Percentiles rank a stretch among this genome's conserved stretches.
phyloP scores from a whole-genome alignment of 2,329 filamentous ascomycete species.

The Botrytis medusae region DNA sequence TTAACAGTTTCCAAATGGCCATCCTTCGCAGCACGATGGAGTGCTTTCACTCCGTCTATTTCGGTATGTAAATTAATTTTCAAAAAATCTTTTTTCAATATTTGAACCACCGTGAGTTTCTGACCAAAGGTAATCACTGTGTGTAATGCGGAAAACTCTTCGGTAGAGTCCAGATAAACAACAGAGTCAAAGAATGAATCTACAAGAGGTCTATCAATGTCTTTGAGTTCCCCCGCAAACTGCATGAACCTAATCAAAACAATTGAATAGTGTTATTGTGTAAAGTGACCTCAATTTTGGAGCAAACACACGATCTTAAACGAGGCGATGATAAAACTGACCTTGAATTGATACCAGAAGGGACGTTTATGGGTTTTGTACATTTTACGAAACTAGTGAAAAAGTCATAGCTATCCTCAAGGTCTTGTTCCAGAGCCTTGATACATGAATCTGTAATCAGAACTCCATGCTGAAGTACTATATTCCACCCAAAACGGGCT shows the following conservation, averaged over 20 bases:
- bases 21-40: slow-evolving; percentile 16
- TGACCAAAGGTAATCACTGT: neutral
- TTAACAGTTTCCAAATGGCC: neutral
- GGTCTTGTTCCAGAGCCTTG: neutral
- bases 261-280: neutral
- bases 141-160: neutral
- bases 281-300: neutral
- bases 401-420: neutral
- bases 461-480: neutral
- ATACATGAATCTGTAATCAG: neutral
- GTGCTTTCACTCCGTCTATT: neutral
- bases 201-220: neutral
- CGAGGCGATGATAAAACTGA: neutral
- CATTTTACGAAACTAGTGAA: neutral
- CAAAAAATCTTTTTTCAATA: neutral
- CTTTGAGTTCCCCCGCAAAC: neutral
- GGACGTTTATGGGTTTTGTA: neutral
- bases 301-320: neutral
- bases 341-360: neutral
- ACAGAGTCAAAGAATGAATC: neutral
- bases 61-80: neutral
- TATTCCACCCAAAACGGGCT: neutral
- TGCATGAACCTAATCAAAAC: neutral
- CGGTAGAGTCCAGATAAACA: neutral
- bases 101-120: neutral